These are phyloP conservation scores for Crassisporium funariophilum DNA, from an alignment of 768 basidiomycete genomes.

Conservation along the genomic window DNA sequence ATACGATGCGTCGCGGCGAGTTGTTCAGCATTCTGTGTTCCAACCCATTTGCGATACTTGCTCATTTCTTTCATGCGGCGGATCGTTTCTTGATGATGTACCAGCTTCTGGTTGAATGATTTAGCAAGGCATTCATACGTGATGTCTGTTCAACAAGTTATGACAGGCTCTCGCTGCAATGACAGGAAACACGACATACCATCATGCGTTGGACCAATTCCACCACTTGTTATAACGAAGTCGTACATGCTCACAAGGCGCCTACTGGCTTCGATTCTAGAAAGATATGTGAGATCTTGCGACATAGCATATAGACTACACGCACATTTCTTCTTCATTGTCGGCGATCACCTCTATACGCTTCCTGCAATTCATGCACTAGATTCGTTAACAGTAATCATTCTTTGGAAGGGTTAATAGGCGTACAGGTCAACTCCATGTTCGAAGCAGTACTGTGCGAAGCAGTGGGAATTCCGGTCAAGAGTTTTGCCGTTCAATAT, in stretches of 20 bases:
- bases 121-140: constrained; percentile 87
- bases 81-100: constrained; percentile 78
- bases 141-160: constrained; percentile 56
- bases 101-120: constrained; percentile 74
- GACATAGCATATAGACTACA: constrained; percentile 7
- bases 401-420: constrained; percentile 4
- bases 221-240: constrained; percentile 88
- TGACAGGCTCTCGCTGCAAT: neutral
- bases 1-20: constrained; percentile 78
- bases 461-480: constrained; percentile 82
- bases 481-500: constrained; percentile 91
- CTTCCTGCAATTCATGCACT: constrained; percentile 53
- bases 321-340: constrained; percentile 87
- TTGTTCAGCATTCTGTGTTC: constrained; percentile 73
- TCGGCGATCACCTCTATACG: constrained; percentile 92
- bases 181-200: constrained; percentile 44
- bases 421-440: constrained; percentile 78
- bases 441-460: constrained; percentile 88
- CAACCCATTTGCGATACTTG: constrained; percentile 56
- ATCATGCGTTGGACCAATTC: constrained; percentile 91
- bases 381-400: constrained; percentile 25
- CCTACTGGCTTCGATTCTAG: constrained; percentile 80
- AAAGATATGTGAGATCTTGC: neutral
- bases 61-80: constrained; percentile 66
- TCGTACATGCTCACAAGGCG: constrained; percentile 83